Base-by-base conservation (phyloP, 2,329 filamentous ascomycete genomes). In the Aspergillus niger region DNA sequence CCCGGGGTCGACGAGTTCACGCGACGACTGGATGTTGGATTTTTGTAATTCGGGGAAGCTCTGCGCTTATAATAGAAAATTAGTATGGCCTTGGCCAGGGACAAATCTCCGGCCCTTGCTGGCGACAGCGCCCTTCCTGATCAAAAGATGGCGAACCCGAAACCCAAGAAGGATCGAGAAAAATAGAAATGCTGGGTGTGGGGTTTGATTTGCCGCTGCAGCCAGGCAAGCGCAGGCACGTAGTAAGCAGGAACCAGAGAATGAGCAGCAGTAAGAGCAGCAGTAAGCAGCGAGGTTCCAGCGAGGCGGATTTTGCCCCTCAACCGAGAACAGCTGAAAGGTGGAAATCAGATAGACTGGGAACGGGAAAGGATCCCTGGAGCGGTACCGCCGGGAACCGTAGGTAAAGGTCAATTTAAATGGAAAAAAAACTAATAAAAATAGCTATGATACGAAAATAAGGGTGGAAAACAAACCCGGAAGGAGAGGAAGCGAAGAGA, bases 171-270 rank as follows among this genome's bases (percentile, higher is more conserved):
- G 50, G 48, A 49, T 58, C 55, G 53, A 53, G 55, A 57, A 50
- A 58, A 57, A 57, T 36, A 59, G 48, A 58, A 59, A 59, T 58
- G 63, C 62, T 62, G 54, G 60, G 55, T 68, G 66, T 69, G 64
- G 67, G 64, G 67, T 36, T 13, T 36, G 57, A 60, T 65, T 67
- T 63, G 63, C 65, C 63, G 69, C 72, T 74, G 72, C 71, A 67
- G 65, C 71, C 72, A 67, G 72, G 68, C 70, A 72, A 64, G 63
- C 63, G 69, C 65, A 55, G 36, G 60, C 58, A 48, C 39, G 30
- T 48, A 55, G 47, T 24, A 30, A 50, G 32, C 8, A 26, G 56
- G 58, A 28, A 43, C 13, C 15, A 55, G 36, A 49, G 47, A 36
- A 47, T 41, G 26, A n/a, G 28, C 28, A 30, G 28, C 28, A 55